These are phyloP conservation scores for Basidiobolus heterosporus DNA, from an alignment of 371 early-diverging fungal species.

Conservation along the genomic window DNA sequence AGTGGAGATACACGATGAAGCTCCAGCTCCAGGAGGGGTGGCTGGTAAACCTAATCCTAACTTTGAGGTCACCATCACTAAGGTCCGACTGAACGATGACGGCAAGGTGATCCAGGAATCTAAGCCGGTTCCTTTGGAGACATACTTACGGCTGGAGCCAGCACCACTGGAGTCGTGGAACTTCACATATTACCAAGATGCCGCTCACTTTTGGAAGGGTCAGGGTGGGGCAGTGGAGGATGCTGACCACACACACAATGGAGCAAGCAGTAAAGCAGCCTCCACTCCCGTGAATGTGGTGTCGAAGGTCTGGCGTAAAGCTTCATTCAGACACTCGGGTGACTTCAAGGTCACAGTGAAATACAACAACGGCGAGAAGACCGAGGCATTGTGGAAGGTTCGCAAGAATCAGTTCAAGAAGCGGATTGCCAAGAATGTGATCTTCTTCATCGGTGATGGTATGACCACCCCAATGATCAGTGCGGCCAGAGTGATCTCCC, in stretches of 20 bases:
- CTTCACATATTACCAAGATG: conserved; percentile 31
- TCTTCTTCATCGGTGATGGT: conserved; percentile 59
- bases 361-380: conserved; percentile 20
- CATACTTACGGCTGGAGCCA: no score
- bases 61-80: conserved; percentile 4
- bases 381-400: conserved; percentile 26
- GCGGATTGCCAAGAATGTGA: conserved; percentile 52
- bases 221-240: conserved; percentile 1
- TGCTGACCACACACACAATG: no score
- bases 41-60: no score
- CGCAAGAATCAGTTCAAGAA: conserved; percentile 21
- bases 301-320: conserved; percentile 33
- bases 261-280: conserved; percentile 11
- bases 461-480: conserved; percentile 42
- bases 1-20: conserved; percentile 37
- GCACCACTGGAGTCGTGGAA: conserved; percentile 23
- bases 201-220: conserved; percentile 23
- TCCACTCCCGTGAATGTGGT: conserved; percentile 27
- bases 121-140: conserved; percentile 6
- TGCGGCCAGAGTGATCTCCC: conserved; percentile 34
- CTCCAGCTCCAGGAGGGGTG: conserved; percentile 8
- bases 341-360: conserved; percentile 18
- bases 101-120: conserved; percentile 16
- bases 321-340: conserved; percentile 35
- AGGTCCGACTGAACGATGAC: conserved; percentile 5